Evolutionary conservation across 208 protist genomes (phyloP).

Genomic region (Leishmania braziliensis): DNA sequence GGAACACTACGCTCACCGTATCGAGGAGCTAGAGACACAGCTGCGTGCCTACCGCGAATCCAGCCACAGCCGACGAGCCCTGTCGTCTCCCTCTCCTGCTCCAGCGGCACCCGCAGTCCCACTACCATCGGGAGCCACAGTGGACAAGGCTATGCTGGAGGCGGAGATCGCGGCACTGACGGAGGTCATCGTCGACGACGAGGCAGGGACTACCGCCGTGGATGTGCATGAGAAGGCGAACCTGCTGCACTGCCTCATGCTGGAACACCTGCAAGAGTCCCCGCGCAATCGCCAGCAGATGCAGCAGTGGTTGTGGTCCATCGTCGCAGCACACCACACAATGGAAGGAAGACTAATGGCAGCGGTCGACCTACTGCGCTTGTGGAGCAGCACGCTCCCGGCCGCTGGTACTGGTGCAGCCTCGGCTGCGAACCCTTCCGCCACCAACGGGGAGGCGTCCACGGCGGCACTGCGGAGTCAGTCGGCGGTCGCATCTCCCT

Average conservation of each 20-base stretch:
- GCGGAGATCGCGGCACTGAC: constrained; percentile 40
- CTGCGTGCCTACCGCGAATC: constrained; percentile 7
- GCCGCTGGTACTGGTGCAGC: neutral
- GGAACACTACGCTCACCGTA: constrained; percentile 3
- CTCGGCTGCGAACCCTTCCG: neutral
- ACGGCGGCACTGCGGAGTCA: constrained; percentile 8
- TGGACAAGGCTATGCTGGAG: constrained; percentile 2
- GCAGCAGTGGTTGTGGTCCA: constrained; percentile 73
- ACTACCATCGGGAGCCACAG: neutral
- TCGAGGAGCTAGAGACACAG: constrained; percentile 20
- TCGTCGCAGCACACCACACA: constrained; percentile 69
- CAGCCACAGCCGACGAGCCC: neutral
- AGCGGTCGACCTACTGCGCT: constrained; percentile 42
- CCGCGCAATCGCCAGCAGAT: constrained; percentile 44
- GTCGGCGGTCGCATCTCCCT: constrained; percentile 13
- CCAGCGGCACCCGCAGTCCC: neutral
- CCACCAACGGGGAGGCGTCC: neutral
- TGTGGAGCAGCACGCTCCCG: constrained; percentile 9
- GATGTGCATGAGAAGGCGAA: constrained; percentile 60
- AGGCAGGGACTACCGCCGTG: constrained; percentile 26
- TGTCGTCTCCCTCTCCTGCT: neutral
- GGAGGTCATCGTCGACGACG: constrained; percentile 45
- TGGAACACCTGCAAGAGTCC: constrained; percentile 50
- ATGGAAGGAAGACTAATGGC: constrained; percentile 67
- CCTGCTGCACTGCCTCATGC: constrained; percentile 60